Conservation (phyloP, 306 rosid species). For the Quillaja saponaria region DNA sequence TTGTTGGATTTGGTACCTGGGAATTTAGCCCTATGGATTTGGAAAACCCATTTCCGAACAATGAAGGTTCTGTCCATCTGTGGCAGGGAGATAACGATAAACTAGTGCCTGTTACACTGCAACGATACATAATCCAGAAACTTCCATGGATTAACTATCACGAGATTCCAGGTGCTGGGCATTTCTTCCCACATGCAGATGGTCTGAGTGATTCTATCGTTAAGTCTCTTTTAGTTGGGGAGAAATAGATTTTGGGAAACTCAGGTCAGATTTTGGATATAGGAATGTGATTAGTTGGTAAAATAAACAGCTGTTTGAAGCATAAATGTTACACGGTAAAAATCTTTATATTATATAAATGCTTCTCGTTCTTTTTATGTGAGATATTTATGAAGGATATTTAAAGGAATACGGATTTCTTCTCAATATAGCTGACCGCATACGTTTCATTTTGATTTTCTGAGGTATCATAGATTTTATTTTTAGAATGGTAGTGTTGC, state of each 20-base stretch:
- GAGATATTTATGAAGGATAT: too few relatives aligned
- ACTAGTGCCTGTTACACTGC: slow-evolving; percentile 54
- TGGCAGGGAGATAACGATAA: slow-evolving; percentile 89
- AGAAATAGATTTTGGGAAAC: slow-evolving; percentile 33
- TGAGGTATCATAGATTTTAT: too few relatives aligned
- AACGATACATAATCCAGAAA: slow-evolving; percentile 56
- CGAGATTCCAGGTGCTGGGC: slow-evolving; percentile 77
- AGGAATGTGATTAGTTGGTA: too few relatives aligned
- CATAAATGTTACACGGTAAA: too few relatives aligned
- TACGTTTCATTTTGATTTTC: too few relatives aligned
- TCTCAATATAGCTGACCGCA: too few relatives aligned
- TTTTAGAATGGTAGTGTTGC: too few relatives aligned
- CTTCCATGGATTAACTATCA: slow-evolving; percentile 89
- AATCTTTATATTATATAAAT: too few relatives aligned
- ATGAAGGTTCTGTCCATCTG: slow-evolving; percentile 71
- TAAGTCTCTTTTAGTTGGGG: slow-evolving; percentile 45
- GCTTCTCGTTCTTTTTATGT: too few relatives aligned
- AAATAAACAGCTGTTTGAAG: too few relatives aligned
- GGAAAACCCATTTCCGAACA: slow-evolving; percentile 71
- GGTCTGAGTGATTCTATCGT: slow-evolving; percentile 54
- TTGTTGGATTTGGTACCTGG: slow-evolving; percentile 73
- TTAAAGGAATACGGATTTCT: too few relatives aligned
- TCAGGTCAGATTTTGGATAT: slow-evolving; percentile 20
- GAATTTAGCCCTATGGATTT: slow-evolving; percentile 72
- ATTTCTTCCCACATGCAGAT: slow-evolving; percentile 50